These are phyloP conservation scores for Craspedostauros australis DNA, from an alignment of 108 stramenopile genomes.

Conservation along the genomic window DNA sequence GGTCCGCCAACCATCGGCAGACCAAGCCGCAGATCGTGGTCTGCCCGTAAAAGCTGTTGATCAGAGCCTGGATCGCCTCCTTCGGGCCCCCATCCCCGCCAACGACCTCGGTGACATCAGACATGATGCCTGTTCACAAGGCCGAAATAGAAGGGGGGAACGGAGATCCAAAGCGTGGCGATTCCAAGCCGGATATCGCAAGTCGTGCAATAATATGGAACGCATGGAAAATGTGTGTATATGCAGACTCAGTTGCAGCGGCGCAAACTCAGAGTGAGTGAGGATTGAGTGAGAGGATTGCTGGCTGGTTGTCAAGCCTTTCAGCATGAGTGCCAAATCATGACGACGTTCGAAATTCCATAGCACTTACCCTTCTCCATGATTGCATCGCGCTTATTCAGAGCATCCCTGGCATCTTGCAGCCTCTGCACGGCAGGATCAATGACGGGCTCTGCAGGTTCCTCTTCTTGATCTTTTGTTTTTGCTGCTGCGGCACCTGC, in stretches of 20 bases:
- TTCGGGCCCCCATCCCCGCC: conserved; percentile 30
- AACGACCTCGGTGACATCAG: conserved; percentile 41
- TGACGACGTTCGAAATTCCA: conserved; percentile 1
- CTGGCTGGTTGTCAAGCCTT: too few relatives aligned
- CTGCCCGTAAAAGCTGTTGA: conserved; percentile 55
- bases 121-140: conserved; percentile 29
- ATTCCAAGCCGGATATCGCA: too few relatives aligned
- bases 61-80: conserved; percentile 54
- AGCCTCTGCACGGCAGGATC: conserved; percentile 43
- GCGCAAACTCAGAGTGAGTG: too few relatives aligned
- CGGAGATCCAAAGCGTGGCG: conserved; percentile 1
- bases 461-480: conserved; percentile 28
- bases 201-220: too few relatives aligned
- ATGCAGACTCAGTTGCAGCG: too few relatives aligned
- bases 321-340: too few relatives aligned
- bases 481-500: not conserved
- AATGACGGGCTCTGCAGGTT: conserved; percentile 22
- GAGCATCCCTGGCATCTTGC: conserved; percentile 45
- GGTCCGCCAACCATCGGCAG: conserved; percentile 64
- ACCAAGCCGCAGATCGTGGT: conserved; percentile 76
- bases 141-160: conserved; percentile 6
- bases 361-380: conserved; percentile 48
- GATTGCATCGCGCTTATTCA: conserved; percentile 65
- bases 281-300: too few relatives aligned
- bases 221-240: too few relatives aligned